A percentile compares a stretch with the other conserved stretches of the same genome.
phyloP scores from a whole-genome alignment of 2,329 filamentous ascomycete species.

The Hypomyces rosellus region DNA sequence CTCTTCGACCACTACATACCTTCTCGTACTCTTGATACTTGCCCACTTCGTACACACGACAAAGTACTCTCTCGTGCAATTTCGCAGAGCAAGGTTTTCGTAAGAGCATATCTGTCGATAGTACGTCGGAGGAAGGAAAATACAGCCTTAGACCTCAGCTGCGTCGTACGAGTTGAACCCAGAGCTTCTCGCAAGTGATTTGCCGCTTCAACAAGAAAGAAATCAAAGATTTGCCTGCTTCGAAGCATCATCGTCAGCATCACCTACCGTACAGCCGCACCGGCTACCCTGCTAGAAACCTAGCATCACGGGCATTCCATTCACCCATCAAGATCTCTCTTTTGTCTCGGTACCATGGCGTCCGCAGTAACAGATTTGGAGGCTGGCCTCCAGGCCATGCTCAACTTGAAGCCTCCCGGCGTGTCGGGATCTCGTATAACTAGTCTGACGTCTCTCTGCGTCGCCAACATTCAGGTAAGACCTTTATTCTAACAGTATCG shows the following conservation, averaged over 20 bases:
- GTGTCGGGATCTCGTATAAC: constrained; percentile 90
- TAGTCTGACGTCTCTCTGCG: constrained; percentile 79
- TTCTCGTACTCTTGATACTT: constrained; percentile 14
- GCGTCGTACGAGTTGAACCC: constrained; percentile 3
- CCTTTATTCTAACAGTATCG: background rate
- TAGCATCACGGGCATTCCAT: constrained; percentile 1
- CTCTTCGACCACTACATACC: constrained; percentile 5
- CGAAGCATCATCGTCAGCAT: background rate
- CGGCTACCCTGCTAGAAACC: constrained; percentile 1
- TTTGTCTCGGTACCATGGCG: constrained; percentile 49
- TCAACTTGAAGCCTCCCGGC: constrained; percentile 83
- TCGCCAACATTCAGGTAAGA: constrained; percentile 80
- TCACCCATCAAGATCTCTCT: background rate
- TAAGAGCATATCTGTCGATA: constrained; percentile 11
- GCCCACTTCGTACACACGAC: constrained; percentile 15
- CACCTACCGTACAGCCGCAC: constrained; percentile 6
- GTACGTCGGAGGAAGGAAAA: constrained; percentile 6
- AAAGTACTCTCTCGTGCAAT: constrained; percentile 10
- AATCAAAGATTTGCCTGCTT: constrained; percentile 1
- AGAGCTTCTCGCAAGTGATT: constrained; percentile 13
- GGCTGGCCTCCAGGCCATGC: constrained; percentile 83
- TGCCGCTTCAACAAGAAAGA: constrained; percentile 3
- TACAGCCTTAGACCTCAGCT: constrained; percentile 7
- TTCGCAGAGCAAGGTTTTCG: constrained; percentile 8
- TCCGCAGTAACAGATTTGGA: constrained; percentile 89